phyloP scores from a whole-genome alignment of 2,329 filamentous ascomycete genomes.

The Botryotinia calthae region DNA sequence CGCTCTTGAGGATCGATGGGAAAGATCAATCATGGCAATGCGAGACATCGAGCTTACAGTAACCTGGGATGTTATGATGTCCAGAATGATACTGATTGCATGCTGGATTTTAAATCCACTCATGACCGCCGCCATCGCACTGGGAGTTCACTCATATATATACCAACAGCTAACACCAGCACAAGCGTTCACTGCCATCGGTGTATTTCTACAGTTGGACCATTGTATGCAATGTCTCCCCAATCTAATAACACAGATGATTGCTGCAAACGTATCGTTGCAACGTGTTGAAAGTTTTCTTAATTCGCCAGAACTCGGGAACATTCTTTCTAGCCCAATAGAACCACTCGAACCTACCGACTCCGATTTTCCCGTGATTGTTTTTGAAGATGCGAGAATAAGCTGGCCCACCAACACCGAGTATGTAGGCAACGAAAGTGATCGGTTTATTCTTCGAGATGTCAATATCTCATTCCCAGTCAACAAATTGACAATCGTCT shows the following conservation, averaged over 20 bases:
- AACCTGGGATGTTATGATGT: conserved; percentile 50
- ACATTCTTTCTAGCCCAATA: conserved; percentile 48
- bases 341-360: conserved; percentile 35
- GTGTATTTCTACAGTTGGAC: conserved; percentile 69
- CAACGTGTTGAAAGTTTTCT: conserved; percentile 70
- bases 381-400: conserved; percentile 64
- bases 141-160: conserved; percentile 64
- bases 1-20: conserved; percentile 72
- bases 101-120: conserved; percentile 70
- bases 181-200: conserved; percentile 73
- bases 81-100: conserved; percentile 25
- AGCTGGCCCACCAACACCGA: conserved; percentile 51
- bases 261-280: conserved; percentile 71
- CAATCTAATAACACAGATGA: conserved; percentile 63
- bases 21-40: conserved; percentile 61
- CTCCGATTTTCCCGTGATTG: conserved; percentile 44
- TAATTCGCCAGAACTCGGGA: conserved; percentile 59
- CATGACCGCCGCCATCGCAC: conserved; percentile 65
- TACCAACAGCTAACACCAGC: conserved; percentile 64
- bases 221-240: conserved; percentile 66
- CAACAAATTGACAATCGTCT: conserved; percentile 68
- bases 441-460: conserved; percentile 60
- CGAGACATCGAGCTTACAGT: conserved; percentile 63
- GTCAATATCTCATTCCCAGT: conserved; percentile 64
- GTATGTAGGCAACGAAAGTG: conserved; percentile 14